Evolutionary conservation across 1,139 yeast genomes (phyloP), one percentile per base, ranked within the genome.

Genomic region (Ogataea hybrid): DNA sequence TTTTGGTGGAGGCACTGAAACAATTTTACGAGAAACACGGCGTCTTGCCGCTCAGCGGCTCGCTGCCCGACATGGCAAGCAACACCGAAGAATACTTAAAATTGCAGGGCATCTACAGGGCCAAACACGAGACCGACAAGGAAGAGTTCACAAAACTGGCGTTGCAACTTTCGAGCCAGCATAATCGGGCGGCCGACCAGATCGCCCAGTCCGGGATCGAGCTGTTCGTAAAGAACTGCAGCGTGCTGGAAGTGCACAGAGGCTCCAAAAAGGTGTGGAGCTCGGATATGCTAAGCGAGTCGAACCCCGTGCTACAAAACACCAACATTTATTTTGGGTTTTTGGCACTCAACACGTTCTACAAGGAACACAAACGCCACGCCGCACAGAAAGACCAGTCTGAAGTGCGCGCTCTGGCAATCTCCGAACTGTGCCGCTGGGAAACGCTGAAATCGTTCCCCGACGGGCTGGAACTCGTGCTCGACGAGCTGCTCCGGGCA

Each of bases 41-140:
- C 12, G 32, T 48, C 1, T 63, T 85, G 18, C 97, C 97, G 0
- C 65, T 88, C 3, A 71, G 84, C 3, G 96, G 96, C 0, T 73
- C 69, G 1, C 59, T 90, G 10, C 96, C 96, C 0, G 97, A 90
- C 61, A 90, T 92, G 97, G 84, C 86, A 25, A 77, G 96, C 0
- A 81, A 81, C 50, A 82, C 96, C 0, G 64, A 64, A 11, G 71
- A 71, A 41, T 92, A 84, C 58, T 69, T 83, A 8, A 59, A 56
- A 6, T 62, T 92, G 40, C 85, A 82, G 56, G 59, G 59, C 1
- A 54, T 87, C 12, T 89, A 85, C 58, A 64, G 70, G 16, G 64
- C 62, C 1, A 85, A 84, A 54, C 84, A 88, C 1, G 47, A 53
- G 5, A 37, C 47, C 2, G 96, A 89, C 58, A 67, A 69, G 36